Evolutionary conservation across 257 asterid genomes (phyloP).

Genomic region (Solanum raphanifolium): DNA sequence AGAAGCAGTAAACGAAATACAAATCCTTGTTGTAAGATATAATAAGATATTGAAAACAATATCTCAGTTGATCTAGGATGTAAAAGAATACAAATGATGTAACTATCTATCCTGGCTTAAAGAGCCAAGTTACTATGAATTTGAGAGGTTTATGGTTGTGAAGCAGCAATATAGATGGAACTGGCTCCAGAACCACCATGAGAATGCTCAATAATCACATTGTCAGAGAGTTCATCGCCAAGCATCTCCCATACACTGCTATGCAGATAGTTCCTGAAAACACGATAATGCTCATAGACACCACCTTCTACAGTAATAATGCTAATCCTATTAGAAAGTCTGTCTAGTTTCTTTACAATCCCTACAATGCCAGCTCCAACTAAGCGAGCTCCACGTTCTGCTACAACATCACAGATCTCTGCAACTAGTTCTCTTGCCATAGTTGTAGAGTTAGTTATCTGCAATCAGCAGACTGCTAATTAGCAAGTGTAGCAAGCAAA

Average conservation of each 20-base stretch:
- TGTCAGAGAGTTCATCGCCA: slow-evolving; percentile 54
- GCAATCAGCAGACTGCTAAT: background rate
- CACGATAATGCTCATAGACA: slow-evolving; percentile 57
- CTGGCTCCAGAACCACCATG: slow-evolving; percentile 82
- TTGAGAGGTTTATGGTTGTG: slow-evolving; percentile 33
- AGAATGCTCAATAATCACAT: slow-evolving; percentile 52
- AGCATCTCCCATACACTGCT: slow-evolving; percentile 85
- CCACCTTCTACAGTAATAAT: slow-evolving; percentile 62
- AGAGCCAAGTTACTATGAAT: slow-evolving; percentile 1
- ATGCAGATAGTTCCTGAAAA: slow-evolving; percentile 62
- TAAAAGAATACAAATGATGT: background rate
- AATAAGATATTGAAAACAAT: background rate
- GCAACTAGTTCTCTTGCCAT: slow-evolving; percentile 48
- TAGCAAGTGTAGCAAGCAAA: background rate
- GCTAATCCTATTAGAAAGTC: slow-evolving; percentile 44
- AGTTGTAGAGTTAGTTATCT: slow-evolving; percentile 46
- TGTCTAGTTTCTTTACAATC: slow-evolving; percentile 48
- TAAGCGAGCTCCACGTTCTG: slow-evolving; percentile 76
- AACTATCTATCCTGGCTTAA: background rate
- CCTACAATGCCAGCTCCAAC: slow-evolving; percentile 79
- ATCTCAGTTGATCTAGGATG: background rate
- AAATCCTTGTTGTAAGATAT: background rate
- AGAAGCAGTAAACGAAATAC: background rate
- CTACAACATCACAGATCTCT: slow-evolving; percentile 69
- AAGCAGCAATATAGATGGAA: slow-evolving; percentile 61